Percentiles rank a stretch among this genome's conserved stretches.
These are phyloP conservation scores for Aspergillus ostianus DNA, from an alignment of 495 filamentous ascomycete genomes.

Conservation along the genomic window DNA sequence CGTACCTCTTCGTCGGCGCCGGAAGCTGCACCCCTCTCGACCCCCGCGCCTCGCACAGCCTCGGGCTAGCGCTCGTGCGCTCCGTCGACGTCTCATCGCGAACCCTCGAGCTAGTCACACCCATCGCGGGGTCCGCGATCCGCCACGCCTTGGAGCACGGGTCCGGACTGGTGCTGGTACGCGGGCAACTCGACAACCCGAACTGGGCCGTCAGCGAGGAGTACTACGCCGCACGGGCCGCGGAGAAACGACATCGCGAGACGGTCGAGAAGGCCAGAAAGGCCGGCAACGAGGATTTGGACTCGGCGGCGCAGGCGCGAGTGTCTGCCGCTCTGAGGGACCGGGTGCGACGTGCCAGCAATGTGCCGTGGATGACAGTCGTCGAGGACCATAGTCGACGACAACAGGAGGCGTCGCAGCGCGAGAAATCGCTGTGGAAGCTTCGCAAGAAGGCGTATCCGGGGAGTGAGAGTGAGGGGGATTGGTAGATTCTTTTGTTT, in stretches of 20 bases:
- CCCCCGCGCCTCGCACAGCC: conserved; percentile 41
- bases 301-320: conserved; percentile 19
- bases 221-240: conserved; percentile 41
- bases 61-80: conserved; percentile 54
- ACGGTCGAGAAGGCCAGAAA: conserved; percentile 26
- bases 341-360: conserved; percentile 38
- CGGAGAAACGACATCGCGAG: conserved; percentile 34
- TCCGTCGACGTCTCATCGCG: conserved; percentile 39
- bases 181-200: conserved; percentile 52
- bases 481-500: conserved; percentile 25
- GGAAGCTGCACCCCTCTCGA: conserved; percentile 41
- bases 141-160: conserved; percentile 33
- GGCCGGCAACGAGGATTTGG: conserved; percentile 14
- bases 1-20: conserved; percentile 41
- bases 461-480: conserved; percentile 42
- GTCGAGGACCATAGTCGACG: conserved; percentile 37
- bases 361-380: conserved; percentile 48
- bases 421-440: conserved; percentile 44
- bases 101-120: conserved; percentile 47
- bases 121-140: conserved; percentile 39
- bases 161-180: conserved; percentile 48
- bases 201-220: conserved; percentile 51
- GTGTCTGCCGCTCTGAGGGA: conserved; percentile 30
- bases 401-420: conserved; percentile 33
- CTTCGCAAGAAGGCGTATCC: conserved; percentile 46